Evolutionary conservation across 139 green algal species (phyloP).

Genomic region (Chlamydomonas eustigma): DNA sequence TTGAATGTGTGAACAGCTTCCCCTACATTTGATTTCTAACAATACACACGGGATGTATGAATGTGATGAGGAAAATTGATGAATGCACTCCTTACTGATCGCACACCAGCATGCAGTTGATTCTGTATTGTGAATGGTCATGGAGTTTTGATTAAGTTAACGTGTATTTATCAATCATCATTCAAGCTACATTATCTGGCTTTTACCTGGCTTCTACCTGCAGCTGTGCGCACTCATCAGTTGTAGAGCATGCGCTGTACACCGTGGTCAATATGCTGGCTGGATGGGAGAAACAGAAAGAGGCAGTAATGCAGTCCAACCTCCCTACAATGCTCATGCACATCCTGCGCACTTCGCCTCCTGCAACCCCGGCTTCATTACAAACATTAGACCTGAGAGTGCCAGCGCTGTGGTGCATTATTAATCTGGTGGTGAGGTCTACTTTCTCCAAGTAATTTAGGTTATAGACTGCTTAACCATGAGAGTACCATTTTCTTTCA

Average conservation of each 20-base stretch:
- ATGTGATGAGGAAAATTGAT: too few species aligned
- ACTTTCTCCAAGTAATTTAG: neutral
- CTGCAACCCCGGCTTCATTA: neutral
- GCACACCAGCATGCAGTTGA: too few species aligned
- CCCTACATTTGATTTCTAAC: too few species aligned
- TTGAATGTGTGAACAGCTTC: too few species aligned
- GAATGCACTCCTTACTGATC: too few species aligned
- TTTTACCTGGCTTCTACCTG: neutral
- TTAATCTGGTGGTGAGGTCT: slow-evolving; percentile 38
- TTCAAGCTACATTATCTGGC: neutral
- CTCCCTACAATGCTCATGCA: slow-evolving; percentile 30
- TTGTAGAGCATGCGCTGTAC: slow-evolving; percentile 27
- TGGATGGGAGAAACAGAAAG: slow-evolving; percentile 18
- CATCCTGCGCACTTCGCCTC: slow-evolving; percentile 8
- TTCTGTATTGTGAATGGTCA: too few species aligned
- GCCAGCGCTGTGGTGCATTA: slow-evolving; percentile 43
- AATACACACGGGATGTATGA: too few species aligned
- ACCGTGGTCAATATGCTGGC: slow-evolving; percentile 40
- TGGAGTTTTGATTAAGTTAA: too few species aligned
- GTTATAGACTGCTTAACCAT: neutral
- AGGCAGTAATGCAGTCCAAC: slow-evolving; percentile 23
- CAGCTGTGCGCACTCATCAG: neutral
- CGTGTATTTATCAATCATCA: too few species aligned
- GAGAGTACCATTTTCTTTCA: neutral
- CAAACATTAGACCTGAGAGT: slow-evolving; percentile 21